Conservation (phyloP, 257 asterid species). For the Rhazya stricta region DNA sequence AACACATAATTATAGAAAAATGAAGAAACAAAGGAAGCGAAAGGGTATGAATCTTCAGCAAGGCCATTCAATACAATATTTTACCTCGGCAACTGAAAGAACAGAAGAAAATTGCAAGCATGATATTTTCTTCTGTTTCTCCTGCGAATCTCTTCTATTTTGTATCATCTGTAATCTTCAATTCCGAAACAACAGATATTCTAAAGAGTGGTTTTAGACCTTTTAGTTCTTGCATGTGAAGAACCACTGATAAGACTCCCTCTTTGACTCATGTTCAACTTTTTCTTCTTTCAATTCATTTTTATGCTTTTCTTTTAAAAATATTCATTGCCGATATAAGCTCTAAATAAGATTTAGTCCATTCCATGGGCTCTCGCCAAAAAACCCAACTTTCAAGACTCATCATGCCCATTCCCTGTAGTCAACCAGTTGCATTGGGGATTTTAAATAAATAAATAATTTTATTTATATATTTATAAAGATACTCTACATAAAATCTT, state of each 20-base stretch:
- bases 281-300: not conserved
- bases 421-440: too few species aligned
- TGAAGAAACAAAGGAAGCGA: not conserved
- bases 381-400: not conserved
- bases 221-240: not conserved
- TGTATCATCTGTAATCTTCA: not conserved
- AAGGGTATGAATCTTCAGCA: not conserved
- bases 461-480: too few species aligned
- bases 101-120: not conserved
- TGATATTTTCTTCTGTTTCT: not conserved
- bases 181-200: not conserved
- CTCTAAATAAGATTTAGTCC: not conserved
- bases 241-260: not conserved
- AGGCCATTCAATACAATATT: not conserved
- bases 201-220: not conserved
- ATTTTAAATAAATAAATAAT: too few species aligned
- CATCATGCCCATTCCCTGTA: not conserved
- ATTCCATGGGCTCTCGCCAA: not conserved
- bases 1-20: not conserved
- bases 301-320: not conserved
- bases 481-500: too few species aligned
- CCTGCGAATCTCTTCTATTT: not conserved
- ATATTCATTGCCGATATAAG: not conserved
- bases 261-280: not conserved
- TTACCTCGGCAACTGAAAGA: not conserved